Conservation (phyloP, 2,329 filamentous ascomycete genomes). For the Colletotrichum caudatum region DNA sequence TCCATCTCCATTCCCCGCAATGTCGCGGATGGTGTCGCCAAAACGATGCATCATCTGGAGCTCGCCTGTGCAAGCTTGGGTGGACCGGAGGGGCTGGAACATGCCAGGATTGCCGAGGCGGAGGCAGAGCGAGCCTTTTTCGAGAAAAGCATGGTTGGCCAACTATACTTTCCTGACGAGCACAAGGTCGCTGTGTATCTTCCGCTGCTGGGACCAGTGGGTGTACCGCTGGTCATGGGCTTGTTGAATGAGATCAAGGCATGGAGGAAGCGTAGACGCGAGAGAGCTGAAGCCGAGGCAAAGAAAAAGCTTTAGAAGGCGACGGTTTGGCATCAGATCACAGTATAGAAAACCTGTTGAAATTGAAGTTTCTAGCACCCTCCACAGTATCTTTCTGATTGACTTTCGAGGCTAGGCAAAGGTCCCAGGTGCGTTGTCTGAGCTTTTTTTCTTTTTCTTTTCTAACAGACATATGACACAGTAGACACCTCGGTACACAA, state of each 20-base stretch:
- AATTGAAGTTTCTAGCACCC: background rate
- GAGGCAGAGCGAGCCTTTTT: constrained; percentile 97
- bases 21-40: constrained; percentile 87
- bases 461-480: background rate
- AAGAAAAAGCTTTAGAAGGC: constrained; percentile 47
- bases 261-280: constrained; percentile 63
- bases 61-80: constrained; percentile 80
- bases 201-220: constrained; percentile 89
- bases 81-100: constrained; percentile 75
- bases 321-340: constrained; percentile 39
- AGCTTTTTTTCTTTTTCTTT: background rate
- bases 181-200: constrained; percentile 98
- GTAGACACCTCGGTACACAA: background rate
- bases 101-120: constrained; percentile 86
- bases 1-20: constrained; percentile 91
- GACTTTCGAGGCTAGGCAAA: background rate
- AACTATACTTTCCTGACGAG: constrained; percentile 98
- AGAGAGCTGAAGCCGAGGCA: constrained; percentile 54
- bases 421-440: background rate
- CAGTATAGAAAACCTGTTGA: background rate
- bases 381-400: background rate
- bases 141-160: constrained; percentile 98
- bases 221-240: constrained; percentile 88
- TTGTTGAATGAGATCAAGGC: constrained; percentile 83
- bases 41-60: constrained; percentile 81